Percentiles rank a stretch among this genome's conserved stretches.
These are phyloP conservation scores for Beta vulgaris DNA, from an alignment of 148 eudicot species.

Conservation along the genomic window DNA sequence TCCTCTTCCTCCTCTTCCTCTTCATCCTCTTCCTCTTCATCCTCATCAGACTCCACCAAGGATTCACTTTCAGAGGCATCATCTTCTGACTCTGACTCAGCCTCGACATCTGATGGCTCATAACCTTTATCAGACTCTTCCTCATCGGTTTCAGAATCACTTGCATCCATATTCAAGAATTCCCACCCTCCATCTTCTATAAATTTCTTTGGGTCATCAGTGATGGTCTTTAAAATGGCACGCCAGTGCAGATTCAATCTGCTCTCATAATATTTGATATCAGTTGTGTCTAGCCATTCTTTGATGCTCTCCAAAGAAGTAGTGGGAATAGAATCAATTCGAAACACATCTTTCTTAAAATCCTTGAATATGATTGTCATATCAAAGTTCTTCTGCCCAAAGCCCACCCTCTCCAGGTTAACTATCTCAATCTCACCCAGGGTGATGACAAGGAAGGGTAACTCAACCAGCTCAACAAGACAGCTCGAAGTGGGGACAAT, in stretches of 20 bases:
- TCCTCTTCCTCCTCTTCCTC: constrained; percentile 70
- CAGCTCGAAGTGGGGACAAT: constrained; percentile 94
- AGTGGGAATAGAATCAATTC: constrained; percentile 88
- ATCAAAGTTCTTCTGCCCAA: constrained; percentile 94
- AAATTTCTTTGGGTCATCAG: constrained; percentile 74
- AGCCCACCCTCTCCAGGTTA: constrained; percentile 87
- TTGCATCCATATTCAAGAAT: constrained; percentile 81
- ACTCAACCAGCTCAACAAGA: constrained; percentile 84
- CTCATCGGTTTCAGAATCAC: constrained; percentile 70
- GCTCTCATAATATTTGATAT: constrained; percentile 88
- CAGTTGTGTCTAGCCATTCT: constrained; percentile 93
- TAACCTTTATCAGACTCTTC: constrained; percentile 85
- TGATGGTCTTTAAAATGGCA: constrained; percentile 75
- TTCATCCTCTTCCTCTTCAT: constrained; percentile 77
- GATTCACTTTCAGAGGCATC: constrained; percentile 86
- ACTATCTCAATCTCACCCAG: constrained; percentile 83
- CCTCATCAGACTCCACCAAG: constrained; percentile 78
- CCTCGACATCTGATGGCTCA: constrained; percentile 80
- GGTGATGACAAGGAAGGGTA: constrained; percentile 73
- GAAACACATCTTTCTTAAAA: constrained; percentile 80
- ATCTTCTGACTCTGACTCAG: constrained; percentile 81
- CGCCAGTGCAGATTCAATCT: constrained; percentile 91
- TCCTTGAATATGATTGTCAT: constrained; percentile 90
- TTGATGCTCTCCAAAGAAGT: constrained; percentile 82
- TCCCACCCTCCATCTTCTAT: constrained; percentile 96